Conservation (phyloP, 805 yeast species). For the Yamadazyma akitaensis region DNA sequence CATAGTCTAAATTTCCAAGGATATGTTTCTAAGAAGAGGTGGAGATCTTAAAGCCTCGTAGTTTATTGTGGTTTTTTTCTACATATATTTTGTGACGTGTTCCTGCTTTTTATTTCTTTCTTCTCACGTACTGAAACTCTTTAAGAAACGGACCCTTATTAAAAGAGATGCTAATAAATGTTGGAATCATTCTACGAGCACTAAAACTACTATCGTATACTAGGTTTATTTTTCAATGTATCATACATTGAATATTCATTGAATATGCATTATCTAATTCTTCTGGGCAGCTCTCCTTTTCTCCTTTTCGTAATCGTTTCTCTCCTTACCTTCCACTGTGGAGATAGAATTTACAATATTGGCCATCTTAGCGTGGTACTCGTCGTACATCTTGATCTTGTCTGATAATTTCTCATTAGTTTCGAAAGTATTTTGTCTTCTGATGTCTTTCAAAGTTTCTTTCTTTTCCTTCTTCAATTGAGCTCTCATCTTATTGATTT, state of each 20-base stretch:
- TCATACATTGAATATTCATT: not conserved
- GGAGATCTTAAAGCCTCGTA: too few relatives aligned
- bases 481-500: slow-evolving; percentile 74
- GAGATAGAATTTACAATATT: slow-evolving; percentile 80
- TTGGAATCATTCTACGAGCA: not conserved
- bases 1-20: too few relatives aligned
- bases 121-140: too few relatives aligned
- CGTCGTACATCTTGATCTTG: slow-evolving; percentile 70
- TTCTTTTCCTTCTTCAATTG: slow-evolving; percentile 91
- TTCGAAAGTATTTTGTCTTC: slow-evolving; percentile 83
- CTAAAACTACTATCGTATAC: too few relatives aligned
- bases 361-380: slow-evolving; percentile 88
- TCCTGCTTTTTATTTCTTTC: too few relatives aligned
- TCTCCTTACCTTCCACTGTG: slow-evolving; percentile 93
- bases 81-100: too few relatives aligned
- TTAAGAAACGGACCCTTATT: too few relatives aligned
- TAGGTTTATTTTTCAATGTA: not conserved
- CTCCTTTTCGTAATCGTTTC: slow-evolving; percentile 88
- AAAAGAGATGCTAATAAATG: too few relatives aligned
- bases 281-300: slow-evolving; percentile 46
- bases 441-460: slow-evolving; percentile 80
- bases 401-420: slow-evolving; percentile 81
- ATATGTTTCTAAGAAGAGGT: too few relatives aligned
- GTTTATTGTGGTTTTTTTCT: too few relatives aligned
- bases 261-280: not conserved